phyloP scores from a whole-genome alignment of 1,284 basidiomycete genomes.

The Malassezia sympodialis region DNA sequence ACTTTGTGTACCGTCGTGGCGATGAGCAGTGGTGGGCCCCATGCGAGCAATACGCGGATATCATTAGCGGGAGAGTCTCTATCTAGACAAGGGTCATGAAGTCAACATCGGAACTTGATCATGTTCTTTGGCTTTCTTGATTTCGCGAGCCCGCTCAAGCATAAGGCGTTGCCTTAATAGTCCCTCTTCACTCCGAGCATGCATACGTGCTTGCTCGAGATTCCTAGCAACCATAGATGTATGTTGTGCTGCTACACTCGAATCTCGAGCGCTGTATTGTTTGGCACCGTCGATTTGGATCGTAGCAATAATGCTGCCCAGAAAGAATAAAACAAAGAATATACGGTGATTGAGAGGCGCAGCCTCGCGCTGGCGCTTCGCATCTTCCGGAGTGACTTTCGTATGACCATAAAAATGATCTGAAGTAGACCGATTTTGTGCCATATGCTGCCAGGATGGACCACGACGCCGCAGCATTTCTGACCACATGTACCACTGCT shows the following conservation, averaged over 20 bases:
- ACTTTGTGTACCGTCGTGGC: slow-evolving; percentile 79
- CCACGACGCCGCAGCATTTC: slow-evolving; percentile 13
- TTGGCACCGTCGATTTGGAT: slow-evolving; percentile 6
- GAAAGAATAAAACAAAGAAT: slow-evolving; percentile 1
- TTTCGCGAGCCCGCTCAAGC: slow-evolving; percentile 9
- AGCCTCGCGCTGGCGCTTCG: slow-evolving; percentile 1
- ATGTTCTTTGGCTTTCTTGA: slow-evolving; percentile 3
- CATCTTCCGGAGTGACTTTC: neutral
- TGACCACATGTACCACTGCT: slow-evolving; percentile 16
- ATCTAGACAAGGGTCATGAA: neutral
- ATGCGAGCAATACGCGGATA: slow-evolving; percentile 56
- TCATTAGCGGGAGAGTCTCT: slow-evolving; percentile 49
- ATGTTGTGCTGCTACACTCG: neutral
- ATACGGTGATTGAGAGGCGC: slow-evolving; percentile 4
- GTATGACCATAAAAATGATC: slow-evolving; percentile 8
- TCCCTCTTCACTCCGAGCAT: slow-evolving; percentile 13
- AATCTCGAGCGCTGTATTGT: neutral
- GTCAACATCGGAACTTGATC: neutral
- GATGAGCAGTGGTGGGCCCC: slow-evolving; percentile 68
- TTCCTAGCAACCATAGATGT: slow-evolving; percentile 1
- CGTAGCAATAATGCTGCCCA: slow-evolving; percentile 2
- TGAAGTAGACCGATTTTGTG: neutral
- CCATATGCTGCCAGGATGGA: slow-evolving; percentile 13
- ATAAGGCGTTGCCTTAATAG: slow-evolving; percentile 4
- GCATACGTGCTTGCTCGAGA: slow-evolving; percentile 7